Conservation (phyloP, 495 filamentous ascomycete genomes). For the Neurospora sp. region DNA sequence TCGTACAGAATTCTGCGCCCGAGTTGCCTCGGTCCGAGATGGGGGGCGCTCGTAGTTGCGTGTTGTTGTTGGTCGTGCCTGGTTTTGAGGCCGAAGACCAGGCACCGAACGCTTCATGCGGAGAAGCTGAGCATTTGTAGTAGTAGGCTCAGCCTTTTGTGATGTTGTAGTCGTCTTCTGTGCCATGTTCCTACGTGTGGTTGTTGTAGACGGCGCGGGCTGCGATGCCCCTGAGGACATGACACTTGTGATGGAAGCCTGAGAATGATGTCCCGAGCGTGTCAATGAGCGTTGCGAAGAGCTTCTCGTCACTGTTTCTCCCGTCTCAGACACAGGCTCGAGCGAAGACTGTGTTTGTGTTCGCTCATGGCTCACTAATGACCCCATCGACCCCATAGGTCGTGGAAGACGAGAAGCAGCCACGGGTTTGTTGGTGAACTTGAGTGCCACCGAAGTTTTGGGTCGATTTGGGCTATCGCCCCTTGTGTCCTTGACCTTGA, state of each 20-base stretch:
- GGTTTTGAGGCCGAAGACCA: constrained; percentile 50
- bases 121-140: constrained; percentile 63
- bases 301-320: constrained; percentile 48
- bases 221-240: constrained; percentile 15
- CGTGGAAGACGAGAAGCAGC: constrained; percentile 47
- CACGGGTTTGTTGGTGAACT: constrained; percentile 68
- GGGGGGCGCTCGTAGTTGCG: constrained; percentile 40
- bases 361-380: constrained; percentile 46
- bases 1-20: constrained; percentile 39
- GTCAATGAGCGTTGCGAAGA: constrained; percentile 49
- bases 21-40: constrained; percentile 26
- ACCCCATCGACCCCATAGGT: constrained; percentile 46
- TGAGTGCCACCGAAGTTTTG: constrained; percentile 73
- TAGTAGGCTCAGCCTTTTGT: constrained; percentile 49
- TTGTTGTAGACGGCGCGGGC: constrained; percentile 49
- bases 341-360: constrained; percentile 64
- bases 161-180: constrained; percentile 45
- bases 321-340: constrained; percentile 88
- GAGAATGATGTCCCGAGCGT: constrained; percentile 53
- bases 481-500: constrained; percentile 67
- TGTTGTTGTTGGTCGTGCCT: constrained; percentile 30
- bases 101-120: constrained; percentile 84
- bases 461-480: constrained; percentile 54
- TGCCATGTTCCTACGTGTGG: constrained; percentile 48
- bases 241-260: constrained; percentile 50